Evolutionary conservation across 2,329 filamentous ascomycete genomes (phyloP).

Genomic region (Calonectria fujianensis): DNA sequence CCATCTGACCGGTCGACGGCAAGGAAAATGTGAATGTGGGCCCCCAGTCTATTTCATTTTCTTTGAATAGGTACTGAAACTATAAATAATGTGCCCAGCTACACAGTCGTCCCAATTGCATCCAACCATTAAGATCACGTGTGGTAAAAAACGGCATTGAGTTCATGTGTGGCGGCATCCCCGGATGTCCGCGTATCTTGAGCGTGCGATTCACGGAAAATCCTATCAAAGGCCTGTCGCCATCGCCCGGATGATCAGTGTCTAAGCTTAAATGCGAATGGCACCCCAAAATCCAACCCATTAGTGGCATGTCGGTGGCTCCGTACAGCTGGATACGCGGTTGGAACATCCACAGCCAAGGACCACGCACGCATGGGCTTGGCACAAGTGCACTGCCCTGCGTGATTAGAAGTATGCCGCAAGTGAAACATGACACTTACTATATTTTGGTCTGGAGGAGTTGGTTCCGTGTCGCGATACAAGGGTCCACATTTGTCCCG

Average conservation of each 20-base stretch:
- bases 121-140: not conserved
- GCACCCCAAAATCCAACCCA: too few species aligned
- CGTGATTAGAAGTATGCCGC: too few species aligned
- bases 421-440: not conserved
- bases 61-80: not conserved
- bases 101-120: not conserved
- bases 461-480: constrained; percentile 13
- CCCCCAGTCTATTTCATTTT: not conserved
- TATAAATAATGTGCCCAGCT: not conserved
- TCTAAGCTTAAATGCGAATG: not conserved
- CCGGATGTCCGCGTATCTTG: not conserved
- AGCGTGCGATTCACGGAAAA: constrained; percentile 5
- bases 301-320: not conserved
- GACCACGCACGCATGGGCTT: not conserved
- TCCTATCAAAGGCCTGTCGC: not conserved
- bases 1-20: too few species aligned
- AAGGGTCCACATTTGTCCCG: not conserved
- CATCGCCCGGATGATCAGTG: not conserved
- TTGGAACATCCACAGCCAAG: not conserved
- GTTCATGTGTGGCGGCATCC: not conserved
- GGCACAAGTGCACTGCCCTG: not conserved
- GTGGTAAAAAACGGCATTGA: not conserved
- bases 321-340: not conserved
- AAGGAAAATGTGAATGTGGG: too few species aligned
- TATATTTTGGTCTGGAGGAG: constrained; percentile 13